A percentile compares a stretch with the other conserved stretches of the same genome.
Evolutionary conservation across 2,329 filamentous ascomycete genomes (phyloP).

Genomic region (Trichoderma oligosporum): DNA sequence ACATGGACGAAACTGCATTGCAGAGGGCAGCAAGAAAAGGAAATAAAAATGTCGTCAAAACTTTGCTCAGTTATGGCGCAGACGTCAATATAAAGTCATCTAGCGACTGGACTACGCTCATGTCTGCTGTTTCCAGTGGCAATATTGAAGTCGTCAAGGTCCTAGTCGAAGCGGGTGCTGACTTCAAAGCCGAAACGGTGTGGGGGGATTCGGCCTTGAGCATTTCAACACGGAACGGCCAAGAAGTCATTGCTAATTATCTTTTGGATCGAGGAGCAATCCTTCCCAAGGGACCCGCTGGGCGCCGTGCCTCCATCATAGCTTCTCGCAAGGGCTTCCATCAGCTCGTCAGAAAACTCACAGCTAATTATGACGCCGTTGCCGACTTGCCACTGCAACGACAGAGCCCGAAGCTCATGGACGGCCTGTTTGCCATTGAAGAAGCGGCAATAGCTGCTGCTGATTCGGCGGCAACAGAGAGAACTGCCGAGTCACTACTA

Average conservation of each 20-base stretch:
- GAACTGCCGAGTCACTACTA: no score
- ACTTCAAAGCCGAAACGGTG: slow-evolving; percentile 2
- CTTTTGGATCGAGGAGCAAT: slow-evolving; percentile 8
- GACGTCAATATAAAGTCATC: slow-evolving; percentile 13
- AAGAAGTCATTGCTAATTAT: slow-evolving; percentile 17
- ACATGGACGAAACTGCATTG: slow-evolving; percentile 18
- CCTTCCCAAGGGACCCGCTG: not conserved
- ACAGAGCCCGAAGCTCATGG: slow-evolving; percentile 2
- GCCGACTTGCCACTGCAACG: not conserved
- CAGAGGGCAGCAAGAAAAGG: slow-evolving; percentile 15
- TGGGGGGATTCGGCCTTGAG: slow-evolving; percentile 18
- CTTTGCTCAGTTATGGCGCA: not conserved
- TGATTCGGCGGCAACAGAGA: not conserved
- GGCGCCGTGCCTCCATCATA: slow-evolving; percentile 1
- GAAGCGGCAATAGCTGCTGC: not conserved
- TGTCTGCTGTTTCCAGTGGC: slow-evolving; percentile 19
- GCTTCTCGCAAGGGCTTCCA: slow-evolving; percentile 7
- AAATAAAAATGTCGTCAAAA: not conserved
- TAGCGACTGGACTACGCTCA: slow-evolving; percentile 16
- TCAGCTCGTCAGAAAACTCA: slow-evolving; percentile 8
- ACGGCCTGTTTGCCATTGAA: not conserved
- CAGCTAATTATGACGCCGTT: slow-evolving; percentile 2
- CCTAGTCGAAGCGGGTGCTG: not conserved
- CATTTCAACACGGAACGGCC: slow-evolving; percentile 17
- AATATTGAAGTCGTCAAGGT: slow-evolving; percentile 2